Evolutionary conservation across 257 asterid species (phyloP), one percentile per base, ranked within the genome.

Genomic region (Apocynum venetum): DNA sequence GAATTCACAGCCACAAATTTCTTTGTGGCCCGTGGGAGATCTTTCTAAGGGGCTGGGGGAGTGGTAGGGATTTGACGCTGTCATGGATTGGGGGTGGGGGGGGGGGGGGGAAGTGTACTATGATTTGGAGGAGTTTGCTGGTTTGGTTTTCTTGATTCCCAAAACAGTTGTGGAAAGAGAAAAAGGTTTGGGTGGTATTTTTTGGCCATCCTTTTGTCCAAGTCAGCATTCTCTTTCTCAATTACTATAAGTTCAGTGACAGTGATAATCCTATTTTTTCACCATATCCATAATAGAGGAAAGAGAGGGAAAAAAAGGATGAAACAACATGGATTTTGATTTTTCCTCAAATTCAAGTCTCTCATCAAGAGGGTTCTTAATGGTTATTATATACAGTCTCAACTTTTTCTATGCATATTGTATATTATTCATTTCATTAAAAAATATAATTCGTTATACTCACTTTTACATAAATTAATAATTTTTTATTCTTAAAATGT

Each of bases 1-100:
- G 86, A 63, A 87, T 86, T 89, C 59, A 19, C 65, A 90, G 90
- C 97, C 98, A 93, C 98, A 91, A 86, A 80, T 88, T 89, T 84
- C 83, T 84, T 83, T 89, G 97, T 93, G 97, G 97, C 87, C 82
- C 76, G 48, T 35, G 79, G 73, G 57, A 81, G 80, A 85, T 87
- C 91, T 86, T 88, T 79, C 71, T 70, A 68, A 20, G 80, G 85
- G 82, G 25, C 2, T 6, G 13, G 70, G 51, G 59, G 6, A 35
- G 12, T 25, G 31, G 31, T 25, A 25, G 31, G 31, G 31, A 25
- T 25, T 25, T 25, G 31, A 25, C 0, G 31, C 31, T 25, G 31
- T 25, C 31, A 25, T 25, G 31, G 31, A 25, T 25, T 25, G 31
- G 13, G 73, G 74, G 66, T 2, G 17, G 66, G 19, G 12, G 74